phyloP scores from a whole-genome alignment of 2,329 filamentous ascomycete species.

The Colletotrichum neosansevieriae region DNA sequence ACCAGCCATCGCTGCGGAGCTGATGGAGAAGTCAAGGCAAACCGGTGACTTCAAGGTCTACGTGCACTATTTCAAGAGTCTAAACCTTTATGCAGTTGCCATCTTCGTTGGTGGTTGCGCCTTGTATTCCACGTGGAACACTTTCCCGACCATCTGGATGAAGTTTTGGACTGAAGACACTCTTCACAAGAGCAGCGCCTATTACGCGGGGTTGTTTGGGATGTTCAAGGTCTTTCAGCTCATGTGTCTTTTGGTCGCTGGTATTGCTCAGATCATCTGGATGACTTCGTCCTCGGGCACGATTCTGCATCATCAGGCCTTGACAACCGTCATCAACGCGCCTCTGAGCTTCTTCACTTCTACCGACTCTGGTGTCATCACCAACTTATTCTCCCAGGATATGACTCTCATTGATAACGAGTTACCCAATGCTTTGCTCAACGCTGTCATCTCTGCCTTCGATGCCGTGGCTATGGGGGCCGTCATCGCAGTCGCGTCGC shows the following conservation, averaged over 20 bases:
- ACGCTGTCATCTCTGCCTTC: conserved; percentile 40
- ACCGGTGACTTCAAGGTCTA: conserved; percentile 43
- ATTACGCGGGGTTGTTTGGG: conserved; percentile 42
- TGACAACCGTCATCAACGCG: conserved; percentile 45
- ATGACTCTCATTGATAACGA: conserved; percentile 51
- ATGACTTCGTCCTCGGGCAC: conserved; percentile 43
- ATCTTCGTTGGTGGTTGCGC: conserved; percentile 10
- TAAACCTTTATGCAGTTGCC: conserved; percentile 17
- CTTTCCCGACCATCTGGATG: conserved; percentile 47
- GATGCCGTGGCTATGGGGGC: conserved; percentile 53
- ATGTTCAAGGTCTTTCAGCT: conserved; percentile 38
- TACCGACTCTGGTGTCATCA: conserved; percentile 52
- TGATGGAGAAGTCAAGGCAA: conserved; percentile 38
- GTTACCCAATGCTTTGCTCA: conserved; percentile 47
- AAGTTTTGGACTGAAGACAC: conserved; percentile 48
- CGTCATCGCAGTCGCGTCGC: conserved; percentile 54
- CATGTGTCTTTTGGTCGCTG: conserved; percentile 38
- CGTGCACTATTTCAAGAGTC: conserved; percentile 42
- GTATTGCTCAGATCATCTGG: conserved; percentile 40
- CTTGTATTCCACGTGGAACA: conserved; percentile 39
- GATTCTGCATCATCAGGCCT: conserved; percentile 43
- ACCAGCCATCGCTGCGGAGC: conserved; percentile 2
- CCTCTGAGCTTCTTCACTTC: conserved; percentile 53
- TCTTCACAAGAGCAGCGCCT: conserved; percentile 34
- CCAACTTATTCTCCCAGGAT: conserved; percentile 56